Evolutionary conservation across 2,329 filamentous ascomycete species (phyloP).

Genomic region (Fusarium sp.): DNA sequence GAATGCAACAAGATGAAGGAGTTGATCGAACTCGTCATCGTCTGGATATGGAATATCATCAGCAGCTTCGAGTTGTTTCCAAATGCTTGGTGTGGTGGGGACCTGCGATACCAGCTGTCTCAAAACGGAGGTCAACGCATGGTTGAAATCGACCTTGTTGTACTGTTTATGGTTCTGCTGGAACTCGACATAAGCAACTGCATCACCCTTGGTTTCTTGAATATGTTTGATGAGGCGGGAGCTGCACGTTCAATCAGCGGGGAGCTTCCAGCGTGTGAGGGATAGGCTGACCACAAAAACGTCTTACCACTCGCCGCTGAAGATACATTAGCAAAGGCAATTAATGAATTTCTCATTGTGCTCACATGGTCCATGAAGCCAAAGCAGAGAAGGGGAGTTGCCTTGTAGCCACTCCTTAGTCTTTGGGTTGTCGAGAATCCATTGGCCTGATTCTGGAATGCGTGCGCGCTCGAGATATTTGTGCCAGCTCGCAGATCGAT

Average conservation of each 20-base stretch:
- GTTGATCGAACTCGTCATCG: neutral
- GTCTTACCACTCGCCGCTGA: slow-evolving; percentile 19
- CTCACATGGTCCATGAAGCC: slow-evolving; percentile 23
- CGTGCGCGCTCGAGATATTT: neutral
- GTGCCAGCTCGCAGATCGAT: neutral
- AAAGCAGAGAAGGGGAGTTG: neutral
- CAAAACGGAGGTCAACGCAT: neutral
- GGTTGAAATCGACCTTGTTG: neutral
- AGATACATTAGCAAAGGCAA: neutral
- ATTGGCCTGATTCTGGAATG: neutral
- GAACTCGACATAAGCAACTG: neutral
- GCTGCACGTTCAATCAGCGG: neutral
- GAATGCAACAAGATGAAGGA: neutral
- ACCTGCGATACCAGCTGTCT: slow-evolving; percentile 5
- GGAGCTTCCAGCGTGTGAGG: fast-evolving
- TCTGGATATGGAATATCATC: neutral
- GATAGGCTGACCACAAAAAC: neutral
- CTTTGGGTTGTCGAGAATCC: neutral
- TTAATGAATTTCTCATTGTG: fast-evolving
- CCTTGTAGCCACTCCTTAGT: neutral
- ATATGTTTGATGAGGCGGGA: neutral
- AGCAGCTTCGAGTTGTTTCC: fast-evolving
- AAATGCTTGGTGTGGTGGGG: fast-evolving
- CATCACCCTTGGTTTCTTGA: neutral
- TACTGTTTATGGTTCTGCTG: neutral